A percentile compares a stretch with the other conserved stretches of the same genome.
Conservation (phyloP, 108 stramenopile genomes). For the Pseudonitzschia multistriata region DNA sequence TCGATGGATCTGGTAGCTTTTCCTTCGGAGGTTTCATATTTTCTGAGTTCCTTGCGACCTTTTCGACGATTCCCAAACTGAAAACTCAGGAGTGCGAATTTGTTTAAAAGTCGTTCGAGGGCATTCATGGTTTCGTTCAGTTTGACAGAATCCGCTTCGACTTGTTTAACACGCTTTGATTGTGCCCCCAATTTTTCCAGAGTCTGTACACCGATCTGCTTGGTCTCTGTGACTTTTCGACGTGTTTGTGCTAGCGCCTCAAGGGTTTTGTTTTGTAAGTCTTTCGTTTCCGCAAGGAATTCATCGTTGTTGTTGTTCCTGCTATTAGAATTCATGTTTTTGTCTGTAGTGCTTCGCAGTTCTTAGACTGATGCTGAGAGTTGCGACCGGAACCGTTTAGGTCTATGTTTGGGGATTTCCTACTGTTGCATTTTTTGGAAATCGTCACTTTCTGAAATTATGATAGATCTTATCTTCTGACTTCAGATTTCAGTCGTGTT, state of each 20-base stretch:
- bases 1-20: background rate
- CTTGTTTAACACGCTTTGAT: background rate
- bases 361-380: too few species aligned
- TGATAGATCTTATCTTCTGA: too few species aligned
- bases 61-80: background rate
- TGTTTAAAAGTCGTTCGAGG: background rate
- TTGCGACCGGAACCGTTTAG: too few species aligned
- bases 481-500: too few species aligned
- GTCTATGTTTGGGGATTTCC: too few species aligned
- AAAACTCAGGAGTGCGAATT: background rate
- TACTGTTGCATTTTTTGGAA: too few species aligned
- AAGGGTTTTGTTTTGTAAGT: background rate
- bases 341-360: background rate
- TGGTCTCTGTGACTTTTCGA: background rate
- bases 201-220: background rate
- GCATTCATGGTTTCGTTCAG: background rate
- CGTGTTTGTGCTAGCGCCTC: background rate
- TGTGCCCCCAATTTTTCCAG: background rate
- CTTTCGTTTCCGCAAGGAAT: background rate
- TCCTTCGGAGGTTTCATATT: background rate
- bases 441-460: too few species aligned
- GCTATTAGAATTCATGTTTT: background rate
- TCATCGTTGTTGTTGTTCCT: background rate
- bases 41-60: background rate
- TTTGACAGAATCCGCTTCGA: background rate